Base-by-base conservation (phyloP, 2,329 filamentous ascomycete species). In the Aphanocladium album region DNA sequence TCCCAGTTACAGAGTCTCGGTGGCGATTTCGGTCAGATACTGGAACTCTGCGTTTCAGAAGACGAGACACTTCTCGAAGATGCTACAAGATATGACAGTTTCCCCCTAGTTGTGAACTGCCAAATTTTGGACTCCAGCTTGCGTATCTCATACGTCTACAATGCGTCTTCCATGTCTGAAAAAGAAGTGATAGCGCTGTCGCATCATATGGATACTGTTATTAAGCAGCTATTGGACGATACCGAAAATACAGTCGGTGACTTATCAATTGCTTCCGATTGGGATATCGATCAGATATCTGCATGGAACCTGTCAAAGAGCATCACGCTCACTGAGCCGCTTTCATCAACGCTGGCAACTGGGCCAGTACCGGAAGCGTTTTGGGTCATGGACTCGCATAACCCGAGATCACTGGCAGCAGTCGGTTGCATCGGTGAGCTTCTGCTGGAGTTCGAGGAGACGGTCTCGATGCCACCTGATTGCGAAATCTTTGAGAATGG, bases 371-470 rank as follows among this genome's bases (percentile, higher is more conserved):
- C 25, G 12, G 25, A 25, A 21, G 46, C 21, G 7, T 5, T 30
- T 30, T 49, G 46, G 46, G 8, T 49, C 14, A 17, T 25, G 21
- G 46, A 49, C 25, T 30, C 21, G 4, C 16, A 49, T 3, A 30
- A 49, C 23, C 17, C 46, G n/a, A 49, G 62, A 39, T 30, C 33
- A 11, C 46, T 68, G 1, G 62, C 63, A 0, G 46, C 64, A 0
- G 51, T 67, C 45, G 62, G 63, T 9, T 53, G 57, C 9, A 35
- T 64, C 1, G 67, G 66, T 23, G 65, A 68, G 49, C 62, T 66
- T 0, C 52, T 62, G n/a, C 52, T 68, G 11, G 64, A 69, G 14
- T 64, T 64, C 0, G 23, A 49, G 2, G 46, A 27, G 3, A 27
- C 25, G 23, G 7, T 17, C 17, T 7, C 14, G 14, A 14, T 11